A percentile compares a stretch with the other conserved stretches of the same genome.
phyloP scores from a whole-genome alignment of 345 rosid genomes.

The Ricinus communis region DNA sequence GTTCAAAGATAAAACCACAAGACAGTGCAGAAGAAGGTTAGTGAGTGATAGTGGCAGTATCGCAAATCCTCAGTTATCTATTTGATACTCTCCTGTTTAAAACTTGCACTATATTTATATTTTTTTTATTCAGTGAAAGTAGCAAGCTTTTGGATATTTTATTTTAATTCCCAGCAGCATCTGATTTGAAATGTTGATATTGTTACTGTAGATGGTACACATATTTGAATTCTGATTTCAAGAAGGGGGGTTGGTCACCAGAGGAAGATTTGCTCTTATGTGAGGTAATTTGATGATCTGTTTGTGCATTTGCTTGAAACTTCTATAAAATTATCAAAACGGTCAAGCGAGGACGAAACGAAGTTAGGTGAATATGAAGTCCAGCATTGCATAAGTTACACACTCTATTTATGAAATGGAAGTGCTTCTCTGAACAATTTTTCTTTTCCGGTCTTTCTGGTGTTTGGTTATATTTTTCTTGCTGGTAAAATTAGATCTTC shows the following conservation, averaged over 20 bases:
- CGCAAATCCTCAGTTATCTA: background rate
- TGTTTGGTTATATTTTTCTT: background rate
- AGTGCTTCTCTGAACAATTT: background rate
- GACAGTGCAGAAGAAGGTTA: constrained; percentile 98
- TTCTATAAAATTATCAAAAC: background rate
- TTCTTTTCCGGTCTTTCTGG: background rate
- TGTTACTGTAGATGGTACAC: constrained; percentile 79
- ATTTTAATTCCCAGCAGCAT: constrained; percentile 11
- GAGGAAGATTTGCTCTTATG: constrained; percentile 95
- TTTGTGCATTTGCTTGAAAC: constrained; percentile 1
- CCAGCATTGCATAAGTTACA: background rate
- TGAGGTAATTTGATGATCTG: constrained; percentile 54
- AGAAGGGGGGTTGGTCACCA: constrained; percentile 98
- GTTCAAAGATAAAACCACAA: constrained; percentile 88
- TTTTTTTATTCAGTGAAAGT: constrained; percentile 1
- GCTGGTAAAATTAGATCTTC: constrained; percentile 5
- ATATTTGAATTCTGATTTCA: constrained; percentile 91
- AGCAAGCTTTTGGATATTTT: background rate
- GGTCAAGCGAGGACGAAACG: constrained; percentile 8
- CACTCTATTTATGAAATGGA: background rate
- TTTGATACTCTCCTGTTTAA: constrained; percentile 15
- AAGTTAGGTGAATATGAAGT: too few species aligned
- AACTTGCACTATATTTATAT: background rate
- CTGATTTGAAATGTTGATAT: constrained; percentile 19
- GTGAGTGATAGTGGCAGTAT: constrained; percentile 16